Evolutionary conservation across 192 early-diverging fungal genomes (phyloP), one percentile per base, ranked within the genome.

Genomic region (Coemansia sp.): DNA sequence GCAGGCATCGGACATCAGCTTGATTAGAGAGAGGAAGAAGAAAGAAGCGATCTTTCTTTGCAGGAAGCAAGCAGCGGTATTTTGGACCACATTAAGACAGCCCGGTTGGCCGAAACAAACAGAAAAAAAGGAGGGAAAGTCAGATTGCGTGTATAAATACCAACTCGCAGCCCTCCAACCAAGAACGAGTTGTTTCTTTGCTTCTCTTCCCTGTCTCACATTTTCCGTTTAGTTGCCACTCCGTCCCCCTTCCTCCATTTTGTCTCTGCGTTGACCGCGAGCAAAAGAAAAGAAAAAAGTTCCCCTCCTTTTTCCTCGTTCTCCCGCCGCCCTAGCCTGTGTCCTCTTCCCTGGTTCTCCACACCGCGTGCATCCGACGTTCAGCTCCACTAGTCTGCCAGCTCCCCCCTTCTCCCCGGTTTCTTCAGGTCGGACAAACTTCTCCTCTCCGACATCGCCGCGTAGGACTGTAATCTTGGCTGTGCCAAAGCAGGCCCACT

Each of bases 221-320:
- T 50, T 59, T 55, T 62, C 21, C 45, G 23, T 58, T 30, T 33
- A 29, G 58, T 36, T 43, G 49, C 36, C 25, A 51, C 41, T 56
- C 30, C 26, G 41, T 61, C 38, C 35, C 31, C 30, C 55, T 48
- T 40, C 46, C 50, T 49, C 49, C 42, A 46, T 51, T 53, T 77
- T 63, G 73, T 53, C 67, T 77, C 67, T 38, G 73, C 73, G 73
- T 77, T 77, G 73, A 77, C 56, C 73, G 73, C 73, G 67, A 77
- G 73, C 73, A 61, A 65, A 64, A 21, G 22, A 58, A 45, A 14
- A 5, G 18, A 36, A 30, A 43, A 17, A 36, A 23, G 32, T 39
- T 22, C 35, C 46, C 36, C 42, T 22, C 17, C 45, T 47, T 47
- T 31, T 13, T 17, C 1, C 19, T 27, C 45, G n/a, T 15, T 30